Evolutionary conservation across 768 basidiomycete species (phyloP), one percentile per base, ranked within the genome.

Genomic region (Kwoniella newhampshirensis): DNA sequence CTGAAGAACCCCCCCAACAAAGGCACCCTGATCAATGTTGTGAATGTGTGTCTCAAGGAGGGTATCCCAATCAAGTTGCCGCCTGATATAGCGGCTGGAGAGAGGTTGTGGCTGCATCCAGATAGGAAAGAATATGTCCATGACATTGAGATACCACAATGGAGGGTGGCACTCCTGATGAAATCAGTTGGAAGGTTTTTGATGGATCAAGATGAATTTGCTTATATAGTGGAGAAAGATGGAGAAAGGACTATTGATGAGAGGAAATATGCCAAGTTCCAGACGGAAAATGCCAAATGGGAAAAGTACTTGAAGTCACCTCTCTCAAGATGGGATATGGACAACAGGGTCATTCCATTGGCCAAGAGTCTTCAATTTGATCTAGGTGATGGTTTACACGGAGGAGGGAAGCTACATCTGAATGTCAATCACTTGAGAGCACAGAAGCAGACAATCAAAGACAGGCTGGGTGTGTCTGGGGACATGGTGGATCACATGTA

Each of bases 41-140:
- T 42, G 8, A 25, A 27, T 4, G 32, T 25, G 9, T 7, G 8
- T 1, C 35, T 51, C 25, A 35, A 37, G 30, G 6, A 27, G 5
- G 48, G 56, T n/a, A 51, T 58, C 18, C 13, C 37, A 23, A 28
- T 51, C 1, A 21, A 51, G 17, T n/a, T 32, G 18, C 54, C 54
- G 11, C 8, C 40, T 8, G 55, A 43, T 15, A 25, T 57, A 13
- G n/a, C 18, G 25, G 39, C 39, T 49, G 49, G 56, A 8, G 32
- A 32, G 13, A 32, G 32, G 32, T 6, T 32, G 32, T 58, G 17
- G 5, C 30, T 27, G 7, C 20, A 32, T 17, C 26, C 56, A 20
- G 56, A 58, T 40, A 49, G 56, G 1, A 44, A 40, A 37, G 56
- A 49, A 13, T 46, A 48, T 13, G 51, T 35, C 43, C 40, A 48